phyloP scores from a whole-genome alignment of 2,329 filamentous ascomycete species.

The Mycosphaerella sp. region DNA sequence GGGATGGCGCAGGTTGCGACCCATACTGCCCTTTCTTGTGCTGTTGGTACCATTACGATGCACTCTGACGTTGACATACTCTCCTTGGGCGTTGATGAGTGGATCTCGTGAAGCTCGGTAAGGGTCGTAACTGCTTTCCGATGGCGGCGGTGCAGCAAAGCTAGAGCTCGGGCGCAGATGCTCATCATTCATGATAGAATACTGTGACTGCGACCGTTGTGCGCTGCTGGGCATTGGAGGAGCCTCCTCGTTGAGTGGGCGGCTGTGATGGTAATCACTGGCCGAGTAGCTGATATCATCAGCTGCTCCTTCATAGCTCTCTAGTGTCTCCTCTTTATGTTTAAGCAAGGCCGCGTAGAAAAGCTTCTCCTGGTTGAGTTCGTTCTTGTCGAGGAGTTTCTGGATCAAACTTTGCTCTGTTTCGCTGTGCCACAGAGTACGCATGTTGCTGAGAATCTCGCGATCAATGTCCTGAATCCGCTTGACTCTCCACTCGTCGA shows the following conservation, averaged over 20 bases:
- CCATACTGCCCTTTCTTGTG: slow-evolving; percentile 34
- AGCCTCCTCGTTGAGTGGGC: slow-evolving; percentile 33
- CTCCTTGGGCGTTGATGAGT: slow-evolving; percentile 45
- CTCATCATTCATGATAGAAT: slow-evolving; percentile 52
- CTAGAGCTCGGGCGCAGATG: slow-evolving; percentile 44
- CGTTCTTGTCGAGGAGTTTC: slow-evolving; percentile 50
- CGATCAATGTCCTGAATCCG: slow-evolving; percentile 65
- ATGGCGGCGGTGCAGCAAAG: slow-evolving; percentile 48
- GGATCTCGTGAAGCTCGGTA: slow-evolving; percentile 63
- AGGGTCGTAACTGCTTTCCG: slow-evolving; percentile 69
- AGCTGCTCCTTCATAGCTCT: slow-evolving; percentile 72
- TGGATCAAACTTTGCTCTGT: slow-evolving; percentile 64
- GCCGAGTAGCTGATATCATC: slow-evolving; percentile 66
- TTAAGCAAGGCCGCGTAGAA: slow-evolving; percentile 82
- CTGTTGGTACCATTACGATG: slow-evolving; percentile 48
- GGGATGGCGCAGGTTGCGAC: slow-evolving; percentile 37
- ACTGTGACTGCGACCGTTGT: slow-evolving; percentile 48
- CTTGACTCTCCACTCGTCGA: slow-evolving; percentile 58
- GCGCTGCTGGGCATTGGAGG: slow-evolving; percentile 36
- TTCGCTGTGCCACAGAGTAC: slow-evolving; percentile 85
- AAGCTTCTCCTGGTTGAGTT: slow-evolving; percentile 77
- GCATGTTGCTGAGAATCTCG: slow-evolving; percentile 77
- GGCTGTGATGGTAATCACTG: slow-evolving; percentile 82
- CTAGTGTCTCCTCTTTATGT: slow-evolving; percentile 76
- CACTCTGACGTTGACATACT: slow-evolving; percentile 63